Conservation (phyloP, 371 early-diverging fungal species). For the Mucor mucedo region DNA sequence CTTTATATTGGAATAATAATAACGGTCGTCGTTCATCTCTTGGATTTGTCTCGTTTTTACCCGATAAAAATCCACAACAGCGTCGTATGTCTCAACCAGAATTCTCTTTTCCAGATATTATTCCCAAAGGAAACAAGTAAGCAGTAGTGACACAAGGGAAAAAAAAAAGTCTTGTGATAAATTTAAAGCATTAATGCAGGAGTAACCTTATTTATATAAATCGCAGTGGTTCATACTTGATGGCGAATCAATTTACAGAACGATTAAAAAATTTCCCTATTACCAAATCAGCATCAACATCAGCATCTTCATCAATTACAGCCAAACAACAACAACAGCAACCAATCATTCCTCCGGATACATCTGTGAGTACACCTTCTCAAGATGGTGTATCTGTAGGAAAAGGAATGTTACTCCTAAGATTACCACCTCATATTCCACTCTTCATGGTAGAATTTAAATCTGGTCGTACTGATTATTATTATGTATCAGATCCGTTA, state of each 20-base stretch:
- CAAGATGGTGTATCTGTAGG: conserved; percentile 17
- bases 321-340: conserved; percentile 1
- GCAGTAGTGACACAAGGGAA: conserved; percentile 11
- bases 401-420: conserved; percentile 57
- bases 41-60: conserved; percentile 11
- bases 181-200: conserved; percentile 13
- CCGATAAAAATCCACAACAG: conserved; percentile 18
- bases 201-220: neutral
- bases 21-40: conserved; percentile 21
- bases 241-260: conserved; percentile 1
- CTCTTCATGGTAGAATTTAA: conserved; percentile 91
- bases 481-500: conserved; percentile 65
- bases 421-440: conserved; percentile 56
- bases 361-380: conserved; percentile 1
- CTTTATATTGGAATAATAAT: conserved; percentile 1
- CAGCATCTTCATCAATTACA: neutral
- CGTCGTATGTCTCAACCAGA: conserved; percentile 29
- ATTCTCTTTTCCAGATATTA: conserved; percentile 23
- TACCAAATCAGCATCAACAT: conserved; percentile 6
- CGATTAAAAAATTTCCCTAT: neutral
- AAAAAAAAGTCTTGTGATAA: conserved; percentile 13
- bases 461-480: conserved; percentile 88
- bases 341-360: conserved; percentile 12
- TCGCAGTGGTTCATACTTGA: neutral
- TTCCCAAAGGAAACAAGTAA: conserved; percentile 23